Evolutionary conservation across 2,329 filamentous ascomycete species (phyloP).

Genomic region (Epichloe gansuensis): DNA sequence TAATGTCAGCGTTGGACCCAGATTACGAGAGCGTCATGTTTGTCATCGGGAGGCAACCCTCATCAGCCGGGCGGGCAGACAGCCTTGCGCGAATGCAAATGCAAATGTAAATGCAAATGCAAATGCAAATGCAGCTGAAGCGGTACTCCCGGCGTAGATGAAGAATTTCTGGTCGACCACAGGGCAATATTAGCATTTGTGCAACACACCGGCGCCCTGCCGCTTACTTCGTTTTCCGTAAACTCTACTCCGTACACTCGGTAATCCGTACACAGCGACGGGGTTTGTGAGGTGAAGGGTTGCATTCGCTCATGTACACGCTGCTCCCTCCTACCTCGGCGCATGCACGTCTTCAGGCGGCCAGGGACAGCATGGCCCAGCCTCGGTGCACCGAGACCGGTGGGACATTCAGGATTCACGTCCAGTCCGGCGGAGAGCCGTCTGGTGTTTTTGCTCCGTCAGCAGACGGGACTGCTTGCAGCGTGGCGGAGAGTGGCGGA

Average conservation of each 20-base stretch:
- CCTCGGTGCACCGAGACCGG: not conserved
- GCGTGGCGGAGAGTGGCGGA: slow-evolving; percentile 4
- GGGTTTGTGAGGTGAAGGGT: not conserved
- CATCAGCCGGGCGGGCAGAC: not conserved
- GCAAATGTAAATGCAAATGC: too few relatives aligned
- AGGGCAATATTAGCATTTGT: not conserved
- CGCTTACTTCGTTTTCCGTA: not conserved
- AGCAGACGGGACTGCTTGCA: slow-evolving; percentile 6
- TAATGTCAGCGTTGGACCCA: not conserved
- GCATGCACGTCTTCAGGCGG: slow-evolving; percentile 10
- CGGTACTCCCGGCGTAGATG: not conserved
- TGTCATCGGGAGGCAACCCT: not conserved
- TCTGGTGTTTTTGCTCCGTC: not conserved
- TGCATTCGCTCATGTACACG: slow-evolving; percentile 1
- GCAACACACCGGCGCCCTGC: not conserved
- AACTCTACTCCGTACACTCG: too few relatives aligned
- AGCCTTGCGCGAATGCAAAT: not conserved
- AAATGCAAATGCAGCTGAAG: not conserved
- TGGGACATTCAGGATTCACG: not conserved
- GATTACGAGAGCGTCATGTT: not conserved
- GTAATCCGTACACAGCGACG: not conserved
- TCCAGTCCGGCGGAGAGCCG: not conserved
- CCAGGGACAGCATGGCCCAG: slow-evolving; percentile 8
- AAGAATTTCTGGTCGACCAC: not conserved
- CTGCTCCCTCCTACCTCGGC: not conserved